Conservation (phyloP, 257 asterid genomes). For the Gentiana macrophylla region DNA sequence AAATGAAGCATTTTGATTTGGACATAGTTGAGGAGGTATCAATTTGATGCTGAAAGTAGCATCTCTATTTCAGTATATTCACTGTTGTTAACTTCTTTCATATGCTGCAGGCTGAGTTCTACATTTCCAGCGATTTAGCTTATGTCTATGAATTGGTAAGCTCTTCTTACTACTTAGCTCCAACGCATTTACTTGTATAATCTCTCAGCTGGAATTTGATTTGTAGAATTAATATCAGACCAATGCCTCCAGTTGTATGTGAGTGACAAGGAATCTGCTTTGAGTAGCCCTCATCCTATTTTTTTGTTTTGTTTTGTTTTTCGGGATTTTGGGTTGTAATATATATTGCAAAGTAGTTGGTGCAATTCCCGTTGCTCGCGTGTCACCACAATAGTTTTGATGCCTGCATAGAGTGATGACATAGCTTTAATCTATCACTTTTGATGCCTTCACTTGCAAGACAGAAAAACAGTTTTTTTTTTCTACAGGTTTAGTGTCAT, state of each 20-base stretch:
- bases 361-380: slow-evolving; percentile 1
- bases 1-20: slow-evolving; percentile 49
- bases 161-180: not conserved
- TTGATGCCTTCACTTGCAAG: not conserved
- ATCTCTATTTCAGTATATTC: not conserved
- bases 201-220: no score
- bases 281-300: no score
- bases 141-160: slow-evolving; percentile 83
- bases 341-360: not conserved
- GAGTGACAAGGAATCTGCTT: no score
- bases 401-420: no score
- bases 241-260: no score
- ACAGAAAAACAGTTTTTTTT: not conserved
- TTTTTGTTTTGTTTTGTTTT: no score
- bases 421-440: not conserved
- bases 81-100: slow-evolving; percentile 5
- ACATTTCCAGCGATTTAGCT: slow-evolving; percentile 66
- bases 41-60: not conserved
- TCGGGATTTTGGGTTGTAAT: no score
- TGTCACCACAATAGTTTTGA: no score
- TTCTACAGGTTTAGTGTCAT: not conserved
- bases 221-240: no score
- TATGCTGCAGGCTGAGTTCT: slow-evolving; percentile 55
- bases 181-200: no score
- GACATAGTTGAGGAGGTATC: slow-evolving; percentile 71